phyloP scores from a whole-genome alignment of 306 rosid genomes.

The Astragalus membranaceus region DNA sequence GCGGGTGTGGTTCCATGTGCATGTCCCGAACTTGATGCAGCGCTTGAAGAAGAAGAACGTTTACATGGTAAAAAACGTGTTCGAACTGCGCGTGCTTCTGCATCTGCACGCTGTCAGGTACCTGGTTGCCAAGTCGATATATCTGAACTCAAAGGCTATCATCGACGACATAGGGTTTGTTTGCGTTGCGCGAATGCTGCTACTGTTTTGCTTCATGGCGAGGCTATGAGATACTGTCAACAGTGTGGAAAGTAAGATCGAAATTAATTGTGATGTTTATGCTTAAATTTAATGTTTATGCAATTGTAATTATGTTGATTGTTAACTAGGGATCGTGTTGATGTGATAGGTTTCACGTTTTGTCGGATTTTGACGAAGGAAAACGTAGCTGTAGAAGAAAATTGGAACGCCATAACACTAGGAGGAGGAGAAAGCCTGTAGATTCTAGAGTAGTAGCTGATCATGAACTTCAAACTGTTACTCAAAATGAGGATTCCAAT shows the following conservation, averaged over 20 bases:
- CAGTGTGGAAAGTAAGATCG: constrained; percentile 92
- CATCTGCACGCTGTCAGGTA: constrained; percentile 64
- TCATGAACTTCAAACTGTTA: constrained; percentile 41
- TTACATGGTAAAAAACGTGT: constrained; percentile 63
- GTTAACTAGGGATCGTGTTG: not conserved
- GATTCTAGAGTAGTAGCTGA: constrained; percentile 30
- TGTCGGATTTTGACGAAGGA: constrained; percentile 91
- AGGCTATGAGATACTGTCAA: constrained; percentile 77
- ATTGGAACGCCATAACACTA: constrained; percentile 84
- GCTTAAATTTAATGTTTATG: not conserved
- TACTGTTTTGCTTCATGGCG: constrained; percentile 55
- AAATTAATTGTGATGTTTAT: not conserved
- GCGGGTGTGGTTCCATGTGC: constrained; percentile 94
- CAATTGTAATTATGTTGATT: not conserved
- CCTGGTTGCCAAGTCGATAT: constrained; percentile 84
- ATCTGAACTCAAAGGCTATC: constrained; percentile 82
- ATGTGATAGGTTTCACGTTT: constrained; percentile 68
- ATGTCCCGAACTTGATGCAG: constrained; percentile 81
- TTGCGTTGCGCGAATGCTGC: constrained; percentile 71
- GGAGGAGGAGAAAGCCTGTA: constrained; percentile 69
- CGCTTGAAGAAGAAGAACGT: constrained; percentile 47
- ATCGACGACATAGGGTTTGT: constrained; percentile 83
- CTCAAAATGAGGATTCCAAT: constrained; percentile 43
- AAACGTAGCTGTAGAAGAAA: constrained; percentile 94
- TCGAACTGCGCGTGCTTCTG: constrained; percentile 40